A percentile compares a stretch with the other conserved stretches of the same genome.
These are phyloP conservation scores for Xerocomus spinulosus DNA, from an alignment of 768 basidiomycete genomes.

Conservation along the genomic window DNA sequence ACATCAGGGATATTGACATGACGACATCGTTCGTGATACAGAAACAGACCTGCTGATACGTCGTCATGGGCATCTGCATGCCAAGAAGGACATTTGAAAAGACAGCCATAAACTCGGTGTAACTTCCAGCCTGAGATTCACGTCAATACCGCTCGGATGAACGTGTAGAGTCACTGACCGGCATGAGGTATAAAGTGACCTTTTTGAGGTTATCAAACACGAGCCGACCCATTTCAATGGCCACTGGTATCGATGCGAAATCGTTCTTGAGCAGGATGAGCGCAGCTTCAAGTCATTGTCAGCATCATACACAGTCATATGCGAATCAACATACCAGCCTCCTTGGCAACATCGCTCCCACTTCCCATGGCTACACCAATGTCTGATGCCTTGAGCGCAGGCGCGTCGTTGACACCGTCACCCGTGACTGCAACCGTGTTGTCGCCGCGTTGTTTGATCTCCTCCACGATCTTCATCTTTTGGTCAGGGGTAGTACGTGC, in stretches of 20 bases:
- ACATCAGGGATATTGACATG: constrained; percentile 47
- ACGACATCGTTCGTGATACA: constrained; percentile 49
- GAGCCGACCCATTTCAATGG: constrained; percentile 54
- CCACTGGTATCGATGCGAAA: constrained; percentile 53
- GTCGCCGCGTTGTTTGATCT: constrained; percentile 44
- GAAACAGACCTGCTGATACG: constrained; percentile 52
- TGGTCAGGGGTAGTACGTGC: constrained; percentile 55
- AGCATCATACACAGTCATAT: not conserved
- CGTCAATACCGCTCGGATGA: not conserved
- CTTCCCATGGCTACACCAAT: constrained; percentile 52
- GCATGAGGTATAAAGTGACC: constrained; percentile 41
- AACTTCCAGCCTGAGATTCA: constrained; percentile 41
- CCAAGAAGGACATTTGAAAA: constrained; percentile 54
- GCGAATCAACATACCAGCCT: constrained; percentile 39
- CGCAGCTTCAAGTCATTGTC: constrained; percentile 24
- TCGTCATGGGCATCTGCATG: constrained; percentile 53
- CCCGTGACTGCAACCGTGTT: constrained; percentile 52
- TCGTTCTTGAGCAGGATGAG: constrained; percentile 54
- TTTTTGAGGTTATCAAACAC: constrained; percentile 58
- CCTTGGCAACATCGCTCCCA: constrained; percentile 49
- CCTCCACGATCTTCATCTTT: constrained; percentile 54
- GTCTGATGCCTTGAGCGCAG: constrained; percentile 49
- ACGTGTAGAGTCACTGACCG: constrained; percentile 22
- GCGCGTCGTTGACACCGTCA: constrained; percentile 53
- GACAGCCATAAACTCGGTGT: constrained; percentile 56